Percentiles rank a stretch among this genome's conserved stretches.
Conservation (phyloP, 371 early-diverging fungal species). For the Blakeslea trispora region DNA sequence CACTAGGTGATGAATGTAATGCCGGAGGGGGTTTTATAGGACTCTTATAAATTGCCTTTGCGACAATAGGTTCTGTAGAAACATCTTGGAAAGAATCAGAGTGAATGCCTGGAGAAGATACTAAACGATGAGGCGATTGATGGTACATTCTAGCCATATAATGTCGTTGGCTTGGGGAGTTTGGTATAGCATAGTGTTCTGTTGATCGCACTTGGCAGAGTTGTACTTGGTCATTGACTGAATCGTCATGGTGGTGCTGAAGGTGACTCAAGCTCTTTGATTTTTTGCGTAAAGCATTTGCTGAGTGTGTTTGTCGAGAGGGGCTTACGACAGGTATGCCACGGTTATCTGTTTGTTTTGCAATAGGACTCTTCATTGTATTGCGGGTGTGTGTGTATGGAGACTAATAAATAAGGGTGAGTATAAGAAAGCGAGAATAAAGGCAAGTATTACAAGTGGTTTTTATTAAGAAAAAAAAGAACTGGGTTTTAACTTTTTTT, state of each 20-base stretch:
- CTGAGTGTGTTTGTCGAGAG: not conserved
- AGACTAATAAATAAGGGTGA: no score
- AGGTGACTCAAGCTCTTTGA: not conserved
- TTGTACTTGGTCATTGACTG: slow-evolving; percentile 21
- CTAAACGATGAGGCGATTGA: not conserved
- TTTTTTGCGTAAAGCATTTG: not conserved
- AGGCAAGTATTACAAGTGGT: no score
- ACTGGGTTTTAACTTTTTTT: no score
- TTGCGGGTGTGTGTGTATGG: no score
- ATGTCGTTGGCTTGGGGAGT: slow-evolving; percentile 14
- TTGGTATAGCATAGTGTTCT: not conserved
- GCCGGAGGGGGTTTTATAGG: not conserved
- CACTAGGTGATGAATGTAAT: no score
- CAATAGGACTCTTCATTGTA: not conserved
- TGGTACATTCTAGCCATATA: slow-evolving; percentile 10
- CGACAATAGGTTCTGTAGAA: slow-evolving; percentile 19
- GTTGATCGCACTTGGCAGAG: slow-evolving; percentile 5
- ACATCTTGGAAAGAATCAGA: slow-evolving; percentile 22
- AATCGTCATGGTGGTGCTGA: slow-evolving; percentile 10
- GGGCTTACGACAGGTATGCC: slow-evolving; percentile 10
- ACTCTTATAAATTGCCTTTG: not conserved
- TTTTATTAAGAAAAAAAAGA: no score
- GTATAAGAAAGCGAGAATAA: no score
- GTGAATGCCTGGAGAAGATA: slow-evolving; percentile 5
- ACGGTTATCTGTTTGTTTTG: slow-evolving; percentile 1